phyloP scores from a whole-genome alignment of 2,329 filamentous ascomycete genomes.

The Penicillium psychrosexuale region DNA sequence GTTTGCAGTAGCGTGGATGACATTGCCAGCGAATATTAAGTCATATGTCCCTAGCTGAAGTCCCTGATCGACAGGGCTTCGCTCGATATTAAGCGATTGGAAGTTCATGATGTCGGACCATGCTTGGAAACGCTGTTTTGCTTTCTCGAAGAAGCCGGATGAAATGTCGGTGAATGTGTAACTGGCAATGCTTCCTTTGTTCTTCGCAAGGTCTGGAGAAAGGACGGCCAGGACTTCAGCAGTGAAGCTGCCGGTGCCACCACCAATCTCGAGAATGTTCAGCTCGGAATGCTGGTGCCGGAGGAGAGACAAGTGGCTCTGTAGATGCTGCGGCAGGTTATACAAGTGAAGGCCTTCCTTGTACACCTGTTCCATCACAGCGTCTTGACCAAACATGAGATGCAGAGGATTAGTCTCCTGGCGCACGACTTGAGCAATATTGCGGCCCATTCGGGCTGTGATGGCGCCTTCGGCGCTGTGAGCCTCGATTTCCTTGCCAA shows the following conservation, averaged over 20 bases:
- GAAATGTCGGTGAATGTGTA: slow-evolving; percentile 37
- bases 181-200: slow-evolving; percentile 11
- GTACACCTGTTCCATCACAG: slow-evolving; percentile 31
- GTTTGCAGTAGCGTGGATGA: slow-evolving; percentile 33
- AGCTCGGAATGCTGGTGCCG: slow-evolving; percentile 19
- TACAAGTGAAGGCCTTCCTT: slow-evolving; percentile 25
- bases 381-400: slow-evolving; percentile 35
- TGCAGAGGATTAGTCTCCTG: slow-evolving; percentile 32
- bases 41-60: slow-evolving; percentile 31
- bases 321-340: slow-evolving; percentile 20
- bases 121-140: slow-evolving; percentile 22
- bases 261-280: slow-evolving; percentile 28
- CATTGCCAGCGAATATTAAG: slow-evolving; percentile 34
- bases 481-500: slow-evolving; percentile 22
- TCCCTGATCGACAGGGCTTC: slow-evolving; percentile 28
- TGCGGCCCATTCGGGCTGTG: slow-evolving; percentile 29
- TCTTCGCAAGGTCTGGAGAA: slow-evolving; percentile 5
- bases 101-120: slow-evolving; percentile 29
- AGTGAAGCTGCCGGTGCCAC: slow-evolving; percentile 32
- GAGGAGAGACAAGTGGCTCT: slow-evolving; percentile 20
- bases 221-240: slow-evolving; percentile 19
- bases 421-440: slow-evolving; percentile 29
- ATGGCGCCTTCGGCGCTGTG: slow-evolving; percentile 32
- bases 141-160: slow-evolving; percentile 28
- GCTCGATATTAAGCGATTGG: slow-evolving; percentile 29